phyloP scores from a whole-genome alignment of 2,329 filamentous ascomycete species.

The Penicillium sp. region DNA sequence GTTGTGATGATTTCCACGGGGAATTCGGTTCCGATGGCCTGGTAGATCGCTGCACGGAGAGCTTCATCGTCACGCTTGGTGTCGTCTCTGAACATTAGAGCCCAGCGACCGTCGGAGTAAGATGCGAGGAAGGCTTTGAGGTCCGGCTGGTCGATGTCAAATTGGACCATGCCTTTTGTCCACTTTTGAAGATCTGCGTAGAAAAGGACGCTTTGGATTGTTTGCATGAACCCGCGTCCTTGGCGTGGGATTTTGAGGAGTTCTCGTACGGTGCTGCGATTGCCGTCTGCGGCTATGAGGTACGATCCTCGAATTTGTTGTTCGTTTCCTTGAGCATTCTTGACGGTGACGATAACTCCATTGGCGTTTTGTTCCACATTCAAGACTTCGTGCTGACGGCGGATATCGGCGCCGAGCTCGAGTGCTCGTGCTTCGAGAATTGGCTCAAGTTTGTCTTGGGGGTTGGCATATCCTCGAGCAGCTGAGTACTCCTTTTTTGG shows the following conservation, averaged over 20 bases:
- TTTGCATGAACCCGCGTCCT: slow-evolving; percentile 23
- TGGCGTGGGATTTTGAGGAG: slow-evolving; percentile 18
- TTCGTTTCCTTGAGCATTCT: slow-evolving; percentile 9
- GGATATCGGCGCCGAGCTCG: slow-evolving; percentile 36
- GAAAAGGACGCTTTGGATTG: slow-evolving; percentile 27
- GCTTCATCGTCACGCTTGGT: slow-evolving; percentile 22
- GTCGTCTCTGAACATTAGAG: slow-evolving; percentile 26
- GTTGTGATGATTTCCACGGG: slow-evolving; percentile 36
- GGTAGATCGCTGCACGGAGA: slow-evolving; percentile 21
- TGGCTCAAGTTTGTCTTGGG: slow-evolving; percentile 45
- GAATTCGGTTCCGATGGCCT: slow-evolving; percentile 32
- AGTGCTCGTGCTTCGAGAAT: slow-evolving; percentile 36
- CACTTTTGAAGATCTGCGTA: slow-evolving; percentile 16
- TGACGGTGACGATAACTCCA: slow-evolving; percentile 27
- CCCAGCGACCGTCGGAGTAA: slow-evolving; percentile 27
- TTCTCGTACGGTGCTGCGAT: slow-evolving; percentile 21
- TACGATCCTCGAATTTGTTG: slow-evolving; percentile 34
- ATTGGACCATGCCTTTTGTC: slow-evolving; percentile 20
- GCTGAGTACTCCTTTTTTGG: slow-evolving; percentile 23
- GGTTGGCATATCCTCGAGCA: slow-evolving; percentile 29
- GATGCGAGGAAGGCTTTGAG: slow-evolving; percentile 24
- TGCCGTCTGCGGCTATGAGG: slow-evolving; percentile 43
- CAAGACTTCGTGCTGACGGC: slow-evolving; percentile 33
- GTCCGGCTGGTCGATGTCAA: slow-evolving; percentile 18
- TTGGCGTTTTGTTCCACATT: slow-evolving; percentile 24